These are phyloP conservation scores for Wallacemonas sp. DNA, from an alignment of 208 protist genomes.

Conservation along the genomic window DNA sequence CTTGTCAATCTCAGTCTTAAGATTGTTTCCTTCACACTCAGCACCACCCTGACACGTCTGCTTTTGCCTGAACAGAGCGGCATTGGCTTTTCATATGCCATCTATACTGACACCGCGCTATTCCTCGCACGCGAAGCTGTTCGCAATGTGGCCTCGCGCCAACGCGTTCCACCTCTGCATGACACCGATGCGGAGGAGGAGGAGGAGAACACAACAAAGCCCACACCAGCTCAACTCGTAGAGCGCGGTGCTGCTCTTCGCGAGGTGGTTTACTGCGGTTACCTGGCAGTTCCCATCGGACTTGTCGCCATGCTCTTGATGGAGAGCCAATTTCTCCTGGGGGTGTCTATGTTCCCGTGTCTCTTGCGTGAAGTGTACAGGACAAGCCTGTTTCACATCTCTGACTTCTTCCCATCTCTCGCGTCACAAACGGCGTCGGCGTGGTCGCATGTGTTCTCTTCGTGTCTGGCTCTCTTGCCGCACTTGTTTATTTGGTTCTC, in stretches of 20 bases:
- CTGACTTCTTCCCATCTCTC: conserved; percentile 3
- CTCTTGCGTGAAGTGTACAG: background rate
- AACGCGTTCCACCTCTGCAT: conserved; percentile 17
- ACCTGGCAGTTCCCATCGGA: conserved; percentile 8
- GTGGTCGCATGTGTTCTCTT: background rate
- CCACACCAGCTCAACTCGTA: background rate
- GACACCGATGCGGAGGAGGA: background rate
- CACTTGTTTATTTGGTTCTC: conserved; percentile 56
- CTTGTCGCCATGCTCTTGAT: conserved; percentile 15
- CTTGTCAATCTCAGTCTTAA: conserved; percentile 66
- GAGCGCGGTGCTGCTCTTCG: background rate
- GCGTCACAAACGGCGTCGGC: background rate
- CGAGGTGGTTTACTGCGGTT: background rate
- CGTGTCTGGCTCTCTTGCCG: conserved; percentile 24
- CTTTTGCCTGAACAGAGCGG: conserved; percentile 74
- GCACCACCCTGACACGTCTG: conserved; percentile 59
- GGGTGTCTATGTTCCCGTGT: conserved; percentile 12
- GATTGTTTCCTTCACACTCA: conserved; percentile 75
- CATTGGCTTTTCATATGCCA: conserved; percentile 65
- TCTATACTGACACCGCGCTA: conserved; percentile 81
- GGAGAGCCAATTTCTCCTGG: conserved; percentile 14
- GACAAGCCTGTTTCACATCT: background rate
- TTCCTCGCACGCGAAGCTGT: conserved; percentile 78
- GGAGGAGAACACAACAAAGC: background rate
- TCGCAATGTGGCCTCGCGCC: conserved; percentile 59